Evolutionary conservation across 2,329 filamentous ascomycete species (phyloP).

Genomic region (Fusarium coicis): DNA sequence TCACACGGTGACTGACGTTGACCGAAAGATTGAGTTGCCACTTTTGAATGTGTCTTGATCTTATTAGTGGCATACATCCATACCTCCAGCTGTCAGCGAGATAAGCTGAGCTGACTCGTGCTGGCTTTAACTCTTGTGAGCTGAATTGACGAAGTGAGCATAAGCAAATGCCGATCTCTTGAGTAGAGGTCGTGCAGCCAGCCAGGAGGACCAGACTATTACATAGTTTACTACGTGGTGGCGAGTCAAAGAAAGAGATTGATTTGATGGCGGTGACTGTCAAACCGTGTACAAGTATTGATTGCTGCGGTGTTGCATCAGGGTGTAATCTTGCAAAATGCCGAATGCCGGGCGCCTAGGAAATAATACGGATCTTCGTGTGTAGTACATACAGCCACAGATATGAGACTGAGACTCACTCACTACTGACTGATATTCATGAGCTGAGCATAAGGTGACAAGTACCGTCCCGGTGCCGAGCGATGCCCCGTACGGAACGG

Average conservation of each 20-base stretch:
- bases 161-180: slow-evolving; percentile 1
- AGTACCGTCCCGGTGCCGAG: slow-evolving; percentile 42
- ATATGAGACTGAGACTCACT: not conserved
- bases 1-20: slow-evolving; percentile 7
- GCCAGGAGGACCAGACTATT: slow-evolving; percentile 4
- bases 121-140: slow-evolving; percentile 28
- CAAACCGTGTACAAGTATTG: not conserved
- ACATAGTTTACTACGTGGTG: not conserved
- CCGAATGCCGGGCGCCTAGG: slow-evolving; percentile 30
- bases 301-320: not conserved
- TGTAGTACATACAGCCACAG: slow-evolving; percentile 10
- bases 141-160: slow-evolving; percentile 10
- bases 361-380: not conserved
- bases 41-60: not conserved
- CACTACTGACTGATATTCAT: slow-evolving; percentile 4
- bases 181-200: not conserved
- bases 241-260: not conserved
- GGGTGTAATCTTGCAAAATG: slow-evolving; percentile 1
- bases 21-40: slow-evolving; percentile 23
- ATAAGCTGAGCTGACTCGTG: slow-evolving; percentile 44
- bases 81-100: slow-evolving; percentile 16
- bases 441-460: slow-evolving; percentile 41
- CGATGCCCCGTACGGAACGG: slow-evolving; percentile 39
- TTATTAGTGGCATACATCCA: slow-evolving; percentile 1
- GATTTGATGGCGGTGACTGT: slow-evolving; percentile 20